A percentile compares a stretch with the other conserved stretches of the same genome.
phyloP scores from a whole-genome alignment of 169 alveolate genomes.

The Cryptosporidium canis region DNA sequence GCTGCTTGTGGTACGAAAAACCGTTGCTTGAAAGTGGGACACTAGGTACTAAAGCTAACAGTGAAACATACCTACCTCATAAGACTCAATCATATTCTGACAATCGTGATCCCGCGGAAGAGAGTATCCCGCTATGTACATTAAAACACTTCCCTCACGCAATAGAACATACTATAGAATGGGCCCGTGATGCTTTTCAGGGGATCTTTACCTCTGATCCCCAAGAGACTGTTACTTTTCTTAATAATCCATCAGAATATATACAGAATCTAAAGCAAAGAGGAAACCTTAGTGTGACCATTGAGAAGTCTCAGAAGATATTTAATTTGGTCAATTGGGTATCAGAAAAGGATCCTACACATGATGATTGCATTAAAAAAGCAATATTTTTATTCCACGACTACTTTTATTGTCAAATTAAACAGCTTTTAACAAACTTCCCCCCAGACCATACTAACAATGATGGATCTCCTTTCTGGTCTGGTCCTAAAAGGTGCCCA shows the following conservation, averaged over 20 bases:
- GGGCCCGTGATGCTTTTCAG: slow-evolving; percentile 98
- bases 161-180: slow-evolving; percentile 98
- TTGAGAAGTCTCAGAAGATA: slow-evolving; percentile 74
- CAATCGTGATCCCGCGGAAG: slow-evolving; percentile 98
- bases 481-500: slow-evolving; percentile 99
- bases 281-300: slow-evolving; percentile 29
- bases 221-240: slow-evolving; percentile 87
- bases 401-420: slow-evolving; percentile 90
- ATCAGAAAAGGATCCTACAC: slow-evolving; percentile 50
- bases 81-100: slow-evolving; percentile 97
- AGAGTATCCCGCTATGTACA: slow-evolving; percentile 95
- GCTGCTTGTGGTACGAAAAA: slow-evolving; percentile 97
- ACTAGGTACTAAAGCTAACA: slow-evolving; percentile 97
- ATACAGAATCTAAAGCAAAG: slow-evolving; percentile 75
- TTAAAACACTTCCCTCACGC: slow-evolving; percentile 96
- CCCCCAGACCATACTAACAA: slow-evolving; percentile 94
- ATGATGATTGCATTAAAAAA: slow-evolving; percentile 81
- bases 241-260: slow-evolving; percentile 82
- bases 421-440: slow-evolving; percentile 91
- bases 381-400: slow-evolving; percentile 87
- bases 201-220: slow-evolving; percentile 94
- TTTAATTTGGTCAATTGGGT: slow-evolving; percentile 41
- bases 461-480: slow-evolving; percentile 97
- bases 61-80: slow-evolving; percentile 94
- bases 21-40: slow-evolving; percentile 99